Evolutionary conservation across 1,284 basidiomycete species (phyloP).

Genomic region (Neotropicomus parvogracilis): DNA sequence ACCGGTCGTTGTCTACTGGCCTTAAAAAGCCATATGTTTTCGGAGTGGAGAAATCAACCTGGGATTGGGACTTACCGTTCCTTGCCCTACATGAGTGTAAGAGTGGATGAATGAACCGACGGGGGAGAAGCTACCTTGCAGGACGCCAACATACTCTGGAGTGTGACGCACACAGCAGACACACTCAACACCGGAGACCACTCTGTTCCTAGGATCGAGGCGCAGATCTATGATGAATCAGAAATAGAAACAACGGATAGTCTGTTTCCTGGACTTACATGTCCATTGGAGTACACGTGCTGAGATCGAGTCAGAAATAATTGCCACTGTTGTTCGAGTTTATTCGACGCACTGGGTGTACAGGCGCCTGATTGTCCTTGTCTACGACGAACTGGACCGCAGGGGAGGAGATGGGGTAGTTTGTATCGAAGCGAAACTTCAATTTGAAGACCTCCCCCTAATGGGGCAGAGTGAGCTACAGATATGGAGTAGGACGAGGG

Average conservation of each 20-base stretch:
- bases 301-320: conserved; percentile 30
- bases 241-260: conserved; percentile 9
- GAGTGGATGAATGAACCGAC: neutral
- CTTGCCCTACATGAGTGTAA: conserved; percentile 51
- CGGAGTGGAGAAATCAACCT: conserved; percentile 3
- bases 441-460: conserved; percentile 74
- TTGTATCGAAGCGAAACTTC: conserved; percentile 71
- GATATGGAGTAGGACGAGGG: neutral
- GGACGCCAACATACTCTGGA: conserved; percentile 85
- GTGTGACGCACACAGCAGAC: conserved; percentile 71
- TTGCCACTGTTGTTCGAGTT: neutral
- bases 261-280: conserved; percentile 47
- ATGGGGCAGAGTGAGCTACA: conserved; percentile 5
- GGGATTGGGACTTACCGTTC: conserved; percentile 50
- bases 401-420: conserved; percentile 80
- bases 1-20: conserved; percentile 76
- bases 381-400: conserved; percentile 76
- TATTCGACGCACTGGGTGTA: conserved; percentile 62
- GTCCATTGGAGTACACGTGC: conserved; percentile 85
- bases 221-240: conserved; percentile 59
- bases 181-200: conserved; percentile 85
- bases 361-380: conserved; percentile 56
- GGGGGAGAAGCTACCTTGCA: conserved; percentile 59
- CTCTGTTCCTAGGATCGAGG: conserved; percentile 79
- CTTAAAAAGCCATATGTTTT: conserved; percentile 35